Evolutionary conservation across 257 asterid genomes (phyloP), one percentile per base, ranked within the genome.

Genomic region (Plectranthus barbatus): DNA sequence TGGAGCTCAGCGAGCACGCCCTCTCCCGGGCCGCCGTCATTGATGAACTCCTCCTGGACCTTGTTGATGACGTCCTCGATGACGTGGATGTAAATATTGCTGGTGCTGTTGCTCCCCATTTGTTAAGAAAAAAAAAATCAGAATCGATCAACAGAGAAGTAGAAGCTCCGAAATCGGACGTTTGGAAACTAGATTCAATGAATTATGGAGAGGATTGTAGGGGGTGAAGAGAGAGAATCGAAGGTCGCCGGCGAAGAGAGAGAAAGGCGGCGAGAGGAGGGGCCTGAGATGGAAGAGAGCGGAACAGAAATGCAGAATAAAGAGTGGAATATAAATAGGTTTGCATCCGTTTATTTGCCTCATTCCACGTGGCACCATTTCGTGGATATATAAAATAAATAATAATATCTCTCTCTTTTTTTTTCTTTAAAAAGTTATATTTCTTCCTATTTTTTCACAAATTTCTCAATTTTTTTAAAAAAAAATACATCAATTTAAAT

Each of bases 1-100:
- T 91, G 98, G 19, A 91, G 96, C 85, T 91, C 95, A 60, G 60
- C 77, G 60, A 91, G 96, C 54, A 86, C 92, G 70, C 59, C 72
- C 58, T 88, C 98, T 11, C 98, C 96, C 8, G 98, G 94, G 13
- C 96, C 98, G 7, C 87, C 88, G 36, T 86, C 85, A 57, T 70
- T 75, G 72, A 80, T 59, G 77, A 86, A 88, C 82, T 88, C 95
- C 0, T 84, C 92, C 61, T 92, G 95, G 68, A 84, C 86, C 72
- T 91, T 91, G 80, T 58, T 84, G 81, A 91, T 81, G 47, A 88
- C 98, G 62, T 88, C 98, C 61, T 91, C 98, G 68, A 91, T 91
- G 56, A 91, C 98, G 37, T 84, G 86, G 76, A 81, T 60, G 77
- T 91, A 91, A 55, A 91, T 85, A 74, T 62, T 83, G 79, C 96